Evolutionary conservation across 192 early-diverging fungal species (phyloP).

Genomic region (Dimargaris cristalligena): DNA sequence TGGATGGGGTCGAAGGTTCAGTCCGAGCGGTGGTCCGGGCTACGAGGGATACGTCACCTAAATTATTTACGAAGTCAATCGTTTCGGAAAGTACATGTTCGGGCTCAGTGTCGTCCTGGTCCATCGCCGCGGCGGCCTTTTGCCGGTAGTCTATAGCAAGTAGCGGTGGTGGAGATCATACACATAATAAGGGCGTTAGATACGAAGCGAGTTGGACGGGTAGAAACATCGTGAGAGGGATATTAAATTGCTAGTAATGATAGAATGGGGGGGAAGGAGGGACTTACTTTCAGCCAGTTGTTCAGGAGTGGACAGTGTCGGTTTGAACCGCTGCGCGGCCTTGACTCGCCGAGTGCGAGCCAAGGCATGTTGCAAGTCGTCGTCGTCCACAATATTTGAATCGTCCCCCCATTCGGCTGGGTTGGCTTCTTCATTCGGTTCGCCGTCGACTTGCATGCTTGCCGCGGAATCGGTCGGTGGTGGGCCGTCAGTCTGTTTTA

Average conservation of each 20-base stretch:
- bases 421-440: slow-evolving; percentile 13
- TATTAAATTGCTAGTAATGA: too few relatives aligned
- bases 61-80: slow-evolving; percentile 68
- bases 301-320: slow-evolving; percentile 31
- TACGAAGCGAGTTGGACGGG: too few relatives aligned
- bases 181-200: too few relatives aligned
- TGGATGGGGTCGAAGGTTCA: too few relatives aligned
- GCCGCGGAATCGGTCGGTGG: slow-evolving; percentile 14
- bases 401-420: slow-evolving; percentile 19
- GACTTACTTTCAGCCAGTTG: slow-evolving; percentile 39
- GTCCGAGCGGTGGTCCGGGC: too few relatives aligned
- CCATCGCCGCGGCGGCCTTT: too few relatives aligned
- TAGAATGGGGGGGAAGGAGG: too few relatives aligned
- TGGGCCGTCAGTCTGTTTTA: neutral
- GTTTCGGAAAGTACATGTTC: slow-evolving; percentile 79
- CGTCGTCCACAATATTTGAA: slow-evolving; percentile 85
- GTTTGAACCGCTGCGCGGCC: slow-evolving; percentile 27
- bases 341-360: slow-evolving; percentile 49
- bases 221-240: too few relatives aligned
- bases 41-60: too few relatives aligned
- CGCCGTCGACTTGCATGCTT: slow-evolving; percentile 16
- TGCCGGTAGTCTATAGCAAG: too few relatives aligned
- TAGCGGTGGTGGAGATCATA: too few relatives aligned
- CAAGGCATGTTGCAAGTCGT: slow-evolving; percentile 79
- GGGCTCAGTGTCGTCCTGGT: too few relatives aligned